Evolutionary conservation across 805 yeast genomes (phyloP).

Genomic region (Barnettozyma californica): DNA sequence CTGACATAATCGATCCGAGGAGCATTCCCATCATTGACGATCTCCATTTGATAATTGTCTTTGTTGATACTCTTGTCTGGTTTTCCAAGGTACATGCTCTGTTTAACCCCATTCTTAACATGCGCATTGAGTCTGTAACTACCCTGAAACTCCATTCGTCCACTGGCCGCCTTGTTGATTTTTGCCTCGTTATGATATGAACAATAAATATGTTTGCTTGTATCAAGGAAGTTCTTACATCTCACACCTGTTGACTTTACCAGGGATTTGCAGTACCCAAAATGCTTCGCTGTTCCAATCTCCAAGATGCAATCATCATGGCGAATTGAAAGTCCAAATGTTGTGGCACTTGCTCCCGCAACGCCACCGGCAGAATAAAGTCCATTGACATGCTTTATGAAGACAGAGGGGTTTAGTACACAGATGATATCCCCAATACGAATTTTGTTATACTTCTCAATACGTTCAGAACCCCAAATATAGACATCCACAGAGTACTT

Average conservation of each 20-base stretch:
- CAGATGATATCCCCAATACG: conserved; percentile 71
- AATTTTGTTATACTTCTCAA: conserved; percentile 67
- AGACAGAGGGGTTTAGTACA: conserved; percentile 67
- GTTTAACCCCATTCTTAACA: conserved; percentile 42
- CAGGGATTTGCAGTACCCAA: conserved; percentile 53
- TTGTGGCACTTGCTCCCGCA: conserved; percentile 7
- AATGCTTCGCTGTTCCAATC: conserved; percentile 63
- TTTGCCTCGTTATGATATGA: conserved; percentile 64
- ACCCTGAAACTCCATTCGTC: conserved; percentile 73
- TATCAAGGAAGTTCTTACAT: conserved; percentile 62
- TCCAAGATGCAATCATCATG: conserved; percentile 57
- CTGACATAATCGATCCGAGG: conserved; percentile 21
- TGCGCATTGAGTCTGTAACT: conserved; percentile 47
- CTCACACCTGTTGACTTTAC: conserved; percentile 40
- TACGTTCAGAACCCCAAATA: conserved; percentile 36
- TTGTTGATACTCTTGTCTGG: conserved; percentile 24
- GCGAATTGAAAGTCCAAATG: conserved; percentile 53
- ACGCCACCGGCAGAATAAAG: not conserved
- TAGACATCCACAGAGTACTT: conserved; percentile 52
- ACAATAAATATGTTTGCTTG: conserved; percentile 50
- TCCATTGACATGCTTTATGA: conserved; percentile 19
- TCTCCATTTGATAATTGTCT: conserved; percentile 24
- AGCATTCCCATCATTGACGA: conserved; percentile 23
- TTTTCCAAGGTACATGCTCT: conserved; percentile 36
- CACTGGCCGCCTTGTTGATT: conserved; percentile 45